A percentile compares a stretch with the other conserved stretches of the same genome.
phyloP scores from a whole-genome alignment of 169 alveolate genomes.

The Eimeria acervulina region DNA sequence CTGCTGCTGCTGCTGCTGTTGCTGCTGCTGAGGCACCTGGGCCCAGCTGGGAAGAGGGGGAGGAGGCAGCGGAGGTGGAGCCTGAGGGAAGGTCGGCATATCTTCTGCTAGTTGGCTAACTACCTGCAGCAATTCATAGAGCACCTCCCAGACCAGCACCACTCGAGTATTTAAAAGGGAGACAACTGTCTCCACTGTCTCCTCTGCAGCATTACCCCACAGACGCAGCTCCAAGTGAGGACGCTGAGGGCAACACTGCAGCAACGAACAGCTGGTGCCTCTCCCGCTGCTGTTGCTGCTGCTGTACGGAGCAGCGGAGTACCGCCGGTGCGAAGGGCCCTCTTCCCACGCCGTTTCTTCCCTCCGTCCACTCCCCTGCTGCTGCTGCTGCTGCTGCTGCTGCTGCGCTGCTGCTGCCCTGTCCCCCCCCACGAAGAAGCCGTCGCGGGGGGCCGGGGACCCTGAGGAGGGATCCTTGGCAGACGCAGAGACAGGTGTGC shows the following conservation, averaged over 20 bases:
- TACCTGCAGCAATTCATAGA: constrained; percentile 59
- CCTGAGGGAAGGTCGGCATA: constrained; percentile 57
- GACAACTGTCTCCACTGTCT: background rate
- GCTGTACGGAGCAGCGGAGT: background rate
- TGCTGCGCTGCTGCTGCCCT: constrained; percentile 58
- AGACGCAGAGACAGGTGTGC: background rate
- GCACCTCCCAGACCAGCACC: constrained; percentile 73
- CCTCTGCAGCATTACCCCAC: constrained; percentile 18
- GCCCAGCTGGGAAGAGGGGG: background rate
- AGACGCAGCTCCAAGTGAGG: constrained; percentile 47
- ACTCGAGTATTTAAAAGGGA: constrained; percentile 34
- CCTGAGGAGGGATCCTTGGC: constrained; percentile 2
- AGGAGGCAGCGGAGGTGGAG: constrained; percentile 40
- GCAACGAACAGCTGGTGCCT: constrained; percentile 28
- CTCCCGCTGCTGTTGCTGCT: constrained; percentile 39
- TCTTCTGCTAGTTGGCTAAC: constrained; percentile 56
- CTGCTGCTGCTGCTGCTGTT: constrained; percentile 24
- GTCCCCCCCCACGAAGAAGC: background rate
- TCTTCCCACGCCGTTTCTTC: background rate
- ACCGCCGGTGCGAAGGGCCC: background rate
- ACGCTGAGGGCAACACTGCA: constrained; percentile 25
- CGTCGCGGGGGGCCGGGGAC: too few relatives aligned
- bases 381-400: constrained; percentile 38
- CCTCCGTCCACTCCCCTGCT: background rate
- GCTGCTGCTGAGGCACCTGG: background rate